phyloP scores from a whole-genome alignment of 2,329 filamentous ascomycete species.

The Fusarium phyllophilum region DNA sequence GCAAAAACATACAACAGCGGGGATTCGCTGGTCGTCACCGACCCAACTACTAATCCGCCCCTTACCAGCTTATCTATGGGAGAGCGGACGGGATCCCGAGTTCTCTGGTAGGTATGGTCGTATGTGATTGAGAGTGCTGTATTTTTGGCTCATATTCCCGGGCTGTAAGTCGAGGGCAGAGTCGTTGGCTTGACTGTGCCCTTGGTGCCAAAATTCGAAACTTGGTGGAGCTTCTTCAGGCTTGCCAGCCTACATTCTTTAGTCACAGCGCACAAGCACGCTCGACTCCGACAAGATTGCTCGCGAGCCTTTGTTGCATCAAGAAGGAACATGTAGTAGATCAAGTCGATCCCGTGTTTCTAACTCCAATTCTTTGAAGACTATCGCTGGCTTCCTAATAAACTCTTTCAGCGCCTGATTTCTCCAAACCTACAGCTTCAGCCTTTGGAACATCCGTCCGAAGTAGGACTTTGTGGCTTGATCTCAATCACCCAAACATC shows the following conservation, averaged over 20 bases:
- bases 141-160: rapidly evolving
- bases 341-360: neutral
- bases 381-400: neutral
- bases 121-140: neutral
- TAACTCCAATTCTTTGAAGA: rapidly evolving
- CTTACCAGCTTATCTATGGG: neutral
- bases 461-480: neutral
- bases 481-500: no score
- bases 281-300: neutral
- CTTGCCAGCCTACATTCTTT: no score
- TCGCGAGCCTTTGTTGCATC: no score
- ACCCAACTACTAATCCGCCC: neutral
- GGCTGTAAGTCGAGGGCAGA: neutral
- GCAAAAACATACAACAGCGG: neutral
- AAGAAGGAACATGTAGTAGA: neutral
- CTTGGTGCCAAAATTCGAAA: neutral
- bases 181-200: neutral
- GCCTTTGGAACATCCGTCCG: no score
- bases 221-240: neutral
- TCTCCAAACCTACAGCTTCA: neutral
- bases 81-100: conserved; percentile 12
- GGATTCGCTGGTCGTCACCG: neutral
- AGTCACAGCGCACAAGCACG: neutral
- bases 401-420: neutral
- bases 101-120: conserved; percentile 11